Percentiles rank a stretch among this genome's conserved stretches.
Evolutionary conservation across 1,284 basidiomycete genomes (phyloP).

Genomic region (Ceratobasidium sp.): DNA sequence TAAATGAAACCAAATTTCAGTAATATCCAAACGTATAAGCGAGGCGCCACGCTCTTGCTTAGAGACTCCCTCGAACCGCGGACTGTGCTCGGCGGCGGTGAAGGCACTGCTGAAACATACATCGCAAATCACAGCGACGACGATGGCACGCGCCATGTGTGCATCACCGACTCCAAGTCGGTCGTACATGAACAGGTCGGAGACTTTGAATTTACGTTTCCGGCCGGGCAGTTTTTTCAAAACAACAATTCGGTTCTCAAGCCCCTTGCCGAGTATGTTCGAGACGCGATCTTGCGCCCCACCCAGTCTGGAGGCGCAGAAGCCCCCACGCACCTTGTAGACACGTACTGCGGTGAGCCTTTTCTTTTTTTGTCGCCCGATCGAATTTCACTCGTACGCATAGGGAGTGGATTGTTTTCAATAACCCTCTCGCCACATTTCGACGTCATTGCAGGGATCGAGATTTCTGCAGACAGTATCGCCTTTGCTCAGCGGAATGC

Average conservation of each 20-base stretch:
- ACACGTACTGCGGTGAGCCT: constrained; percentile 81
- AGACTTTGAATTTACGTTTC: constrained; percentile 86
- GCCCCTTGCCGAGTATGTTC: constrained; percentile 86
- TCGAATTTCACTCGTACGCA: constrained; percentile 37
- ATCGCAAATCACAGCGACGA: constrained; percentile 46
- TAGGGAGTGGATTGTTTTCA: constrained; percentile 87
- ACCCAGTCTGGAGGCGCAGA: constrained; percentile 48
- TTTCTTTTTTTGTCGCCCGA: constrained; percentile 51
- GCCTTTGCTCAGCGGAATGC: constrained; percentile 86
- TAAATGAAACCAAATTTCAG: constrained; percentile 59
- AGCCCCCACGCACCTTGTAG: constrained; percentile 86
- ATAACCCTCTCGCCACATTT: constrained; percentile 89
- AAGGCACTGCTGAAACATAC: constrained; percentile 41
- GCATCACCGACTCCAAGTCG: constrained; percentile 86
- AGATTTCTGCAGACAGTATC: constrained; percentile 85
- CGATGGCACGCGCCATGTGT: constrained; percentile 66
- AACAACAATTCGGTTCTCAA: constrained; percentile 96
- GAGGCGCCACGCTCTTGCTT: constrained; percentile 91
- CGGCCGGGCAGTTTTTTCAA: constrained; percentile 94
- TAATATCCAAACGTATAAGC: constrained; percentile 85
- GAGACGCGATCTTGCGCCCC: constrained; percentile 74
- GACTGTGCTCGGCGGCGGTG: constrained; percentile 48
- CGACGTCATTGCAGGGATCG: constrained; percentile 87
- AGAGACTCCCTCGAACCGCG: constrained; percentile 81
- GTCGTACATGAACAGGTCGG: constrained; percentile 90